phyloP scores from a whole-genome alignment of 2,329 filamentous ascomycete species.

The Scortechinia acanthostroma region DNA sequence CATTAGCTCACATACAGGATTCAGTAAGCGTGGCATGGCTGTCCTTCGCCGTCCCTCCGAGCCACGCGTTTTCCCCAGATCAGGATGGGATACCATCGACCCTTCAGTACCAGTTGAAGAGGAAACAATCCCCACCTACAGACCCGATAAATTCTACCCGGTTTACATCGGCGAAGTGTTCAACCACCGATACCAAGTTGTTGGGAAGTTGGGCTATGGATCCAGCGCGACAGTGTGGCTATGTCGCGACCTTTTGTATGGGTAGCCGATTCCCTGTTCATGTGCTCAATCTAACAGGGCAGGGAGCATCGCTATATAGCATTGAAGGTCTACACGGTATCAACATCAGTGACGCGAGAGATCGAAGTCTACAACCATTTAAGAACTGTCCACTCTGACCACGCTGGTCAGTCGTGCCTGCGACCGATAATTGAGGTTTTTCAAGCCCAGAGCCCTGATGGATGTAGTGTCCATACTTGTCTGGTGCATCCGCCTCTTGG shows the following conservation, averaged over 20 bases:
- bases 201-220: slow-evolving; percentile 14
- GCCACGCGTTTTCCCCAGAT: background rate
- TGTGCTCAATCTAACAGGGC: background rate
- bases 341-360: background rate
- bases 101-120: slow-evolving; percentile 9
- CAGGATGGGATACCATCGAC: background rate
- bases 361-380: slow-evolving; percentile 1
- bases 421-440: slow-evolving; percentile 7
- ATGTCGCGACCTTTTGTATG: slow-evolving; percentile 7
- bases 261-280: slow-evolving; percentile 1
- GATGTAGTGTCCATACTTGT: slow-evolving; percentile 9
- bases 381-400: background rate
- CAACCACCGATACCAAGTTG: slow-evolving; percentile 11
- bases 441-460: slow-evolving; percentile 7
- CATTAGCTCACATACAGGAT: background rate
- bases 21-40: background rate
- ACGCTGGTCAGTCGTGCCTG: background rate
- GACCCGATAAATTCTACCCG: slow-evolving; percentile 11
- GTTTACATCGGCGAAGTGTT: slow-evolving; percentile 12
- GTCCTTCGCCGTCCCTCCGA: background rate
- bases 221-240: slow-evolving; percentile 11
- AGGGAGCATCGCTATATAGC: background rate
- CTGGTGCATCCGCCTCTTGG: slow-evolving; percentile 10
- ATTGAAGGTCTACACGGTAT: background rate
- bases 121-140: slow-evolving; percentile 11